Base-by-base conservation (phyloP, 352 stramenopile genomes). In the Phytophthora hibernalis region DNA sequence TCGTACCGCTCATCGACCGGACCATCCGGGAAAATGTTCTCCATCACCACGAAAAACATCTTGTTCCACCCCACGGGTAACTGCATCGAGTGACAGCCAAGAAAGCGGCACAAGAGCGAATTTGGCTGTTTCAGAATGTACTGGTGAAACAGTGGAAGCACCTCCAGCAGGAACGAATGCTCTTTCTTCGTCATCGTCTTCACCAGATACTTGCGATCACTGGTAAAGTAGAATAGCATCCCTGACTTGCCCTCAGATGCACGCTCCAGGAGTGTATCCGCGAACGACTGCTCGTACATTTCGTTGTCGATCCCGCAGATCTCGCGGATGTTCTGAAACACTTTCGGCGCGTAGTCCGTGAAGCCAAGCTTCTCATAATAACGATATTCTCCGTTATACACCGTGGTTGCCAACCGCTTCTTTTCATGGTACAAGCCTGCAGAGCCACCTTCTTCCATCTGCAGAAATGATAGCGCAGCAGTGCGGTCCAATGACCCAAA, bases 11-110 rank as follows among this genome's bases (percentile, higher is more conserved):
- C 87, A 43, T 93, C 82, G 15, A 93, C 81, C 0, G 81, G 79
- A 15, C 85, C 82, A 58, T 92, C 83, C 2, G 83, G 77, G 59
- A 94, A 92, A 16, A 94, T 89, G 61, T 96, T 96, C 43, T 96
- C 86, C 87, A 96, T 96, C 35, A 94, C 87, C 30, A 96, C 74
- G 61, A 96, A 96, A 71, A 96, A 96, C 86, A 96, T 96, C 37
- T 91, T 91, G 78, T 96, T 94, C 87, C 87, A 96, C 5, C 87
- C 87, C 0, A 96, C 87, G 2, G 87, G 87, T n/a, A 96, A 77
- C 61, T 96, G 87, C 87, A 96, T 96, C 48, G 86, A 94, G 59
- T 96, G 87, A 30, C 87, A 96, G 24, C 87, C 87, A 9, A 96
- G 72, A 49, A 93, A 93, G 3, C 87, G 84, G 26, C 86, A 93